Evolutionary conservation across 2,329 filamentous ascomycete species (phyloP), one percentile per base, ranked within the genome.

Genomic region (Ramichloridium luteum): DNA sequence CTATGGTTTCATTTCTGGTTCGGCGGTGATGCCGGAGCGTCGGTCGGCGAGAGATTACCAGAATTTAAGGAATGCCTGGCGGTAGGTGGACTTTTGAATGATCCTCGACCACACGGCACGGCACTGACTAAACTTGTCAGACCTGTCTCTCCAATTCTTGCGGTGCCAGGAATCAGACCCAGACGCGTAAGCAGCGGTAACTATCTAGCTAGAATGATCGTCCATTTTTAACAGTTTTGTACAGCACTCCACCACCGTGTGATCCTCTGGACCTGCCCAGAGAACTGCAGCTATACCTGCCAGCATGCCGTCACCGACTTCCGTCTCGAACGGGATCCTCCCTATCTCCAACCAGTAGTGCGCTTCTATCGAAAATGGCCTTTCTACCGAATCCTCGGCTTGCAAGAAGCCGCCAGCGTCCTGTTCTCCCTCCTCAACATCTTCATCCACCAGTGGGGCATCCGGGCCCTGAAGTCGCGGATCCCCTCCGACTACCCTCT

Each of bases 281-380:
- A 80, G 52, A 86, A 96, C 70, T 96, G 88, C 72, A 85, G 96
- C 66, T 92, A 96, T 65, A 79, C 81, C 37, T 96, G 88, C 66
- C 88, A 96, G 57, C 88, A 92, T 65, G 78, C 93, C 54, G 68
- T 90, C 38, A 94, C 88, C 32, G 60, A 72, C 46, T 61, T 62
- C 36, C 82, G 86, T 41, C 60, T 84, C 42, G 62, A 70, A 14
- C 63, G 69, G 38, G 68, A 72, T 38, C 70, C 71, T 17, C 70
- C 70, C 1, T 74, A 75, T 62, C 60, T 70, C 38, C 57, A 74
- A 17, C 70, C 74, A 6, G 59, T 93, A 28, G 77, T 86, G 34
- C 88, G 96, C 60, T 96, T 86, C 65, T 84, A 96, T 62, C 90
- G 90, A 15, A 96, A 96, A 69, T 96, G 88, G 88, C 90, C 90